Base-by-base conservation (phyloP, 805 yeast genomes). In the Schwanniomyces yamadae region DNA sequence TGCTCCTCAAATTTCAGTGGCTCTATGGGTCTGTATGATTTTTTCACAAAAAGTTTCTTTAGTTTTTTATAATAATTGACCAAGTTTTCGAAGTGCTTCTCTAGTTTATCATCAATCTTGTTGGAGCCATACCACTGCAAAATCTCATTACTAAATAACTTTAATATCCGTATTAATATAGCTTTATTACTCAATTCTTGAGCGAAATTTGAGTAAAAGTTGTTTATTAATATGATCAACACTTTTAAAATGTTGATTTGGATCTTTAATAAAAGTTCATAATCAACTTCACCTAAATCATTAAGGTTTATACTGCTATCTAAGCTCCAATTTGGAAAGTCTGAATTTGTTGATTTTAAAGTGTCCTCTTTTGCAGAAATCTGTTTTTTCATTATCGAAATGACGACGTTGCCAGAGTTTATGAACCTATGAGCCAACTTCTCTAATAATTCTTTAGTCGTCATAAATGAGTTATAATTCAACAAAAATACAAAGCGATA, bases 171-270 rank as follows among this genome's bases (percentile, higher is more conserved):
- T 34, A 84, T 75, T 50, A 87, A 72, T 2, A 73, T 65, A 4
- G 68, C 63, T 46, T 83, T 79, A 49, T 82, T 79, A 9, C 63
- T 58, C 42, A 82, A 52, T 47, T 84, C 86, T 53, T 80, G 84
- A 4, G 82, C 72, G 51, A 90, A 86, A 53, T 86, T 93, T 19
- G 75, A 61, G 55, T 82, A 89, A 53, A 84, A 86, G 46, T 82
- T 81, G 30, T 77, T 72, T 14, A 87, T 77, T 57, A 95, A 72
- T 20, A 82, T 73, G 28, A 79, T 72, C 38, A 88, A 63, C 0
- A 88, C 86, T 53, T 86, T 95, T 40, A 89, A 65, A 21, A 89
- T 78, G 26, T 95, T 95, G 24, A 84, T 69, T 53, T 89, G 93
- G 28, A 90, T 84, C 51, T 82, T 86, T 8, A 84, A 80, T 29